Base-by-base conservation (phyloP, 2,329 filamentous ascomycete genomes). In the Aspergillus ibericus region DNA sequence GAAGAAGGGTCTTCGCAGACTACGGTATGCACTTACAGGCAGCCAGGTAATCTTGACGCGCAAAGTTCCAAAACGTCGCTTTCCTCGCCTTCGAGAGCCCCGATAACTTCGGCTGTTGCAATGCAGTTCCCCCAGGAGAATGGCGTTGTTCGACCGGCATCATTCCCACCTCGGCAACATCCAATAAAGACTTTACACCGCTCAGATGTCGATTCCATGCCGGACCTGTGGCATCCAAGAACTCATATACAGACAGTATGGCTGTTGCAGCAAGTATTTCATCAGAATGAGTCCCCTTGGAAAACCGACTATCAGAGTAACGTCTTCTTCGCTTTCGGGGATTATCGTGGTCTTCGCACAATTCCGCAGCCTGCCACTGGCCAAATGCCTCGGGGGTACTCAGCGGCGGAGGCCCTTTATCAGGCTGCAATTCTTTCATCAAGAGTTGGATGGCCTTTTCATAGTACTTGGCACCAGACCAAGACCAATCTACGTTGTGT, bases 21-120 rank as follows among this genome's bases (percentile, higher is more conserved):
- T 13, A 16, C 25, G 32, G 22, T 35, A 12, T 38, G n/a, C 18
- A 72, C 75, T 75, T 83, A 75, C 83, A 87, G 53, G 86, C 85
- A 66, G 84, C 82, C 29, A 88, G 75, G 74, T 88, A 86, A 63
- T 88, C 86, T 65, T 88, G 86, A 22, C 85, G 77, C 15, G 85
- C 86, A 69, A 88, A 85, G 63, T 87, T 88, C 86, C 86, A 88
- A 67, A 88, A 88, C 0, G 84, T 85, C 6, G 85, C 85, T 68
- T 77, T 80, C 18, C 85, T 79, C 10, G 79, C 83, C 68, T 82
- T 83, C 3, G 82, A 85, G 1, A 83, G 79, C n/a, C 74, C 73
- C 3, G 69, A 61, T 48, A 66, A 72, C 51, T 69, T 75, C 60
- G 70, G 38, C 58, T 69, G 60, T 34, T 69, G 68, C 47, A 70